Evolutionary conservation across 2,329 filamentous ascomycete genomes (phyloP), one percentile per base, ranked within the genome.

Genomic region (Xylariaceae sp.): DNA sequence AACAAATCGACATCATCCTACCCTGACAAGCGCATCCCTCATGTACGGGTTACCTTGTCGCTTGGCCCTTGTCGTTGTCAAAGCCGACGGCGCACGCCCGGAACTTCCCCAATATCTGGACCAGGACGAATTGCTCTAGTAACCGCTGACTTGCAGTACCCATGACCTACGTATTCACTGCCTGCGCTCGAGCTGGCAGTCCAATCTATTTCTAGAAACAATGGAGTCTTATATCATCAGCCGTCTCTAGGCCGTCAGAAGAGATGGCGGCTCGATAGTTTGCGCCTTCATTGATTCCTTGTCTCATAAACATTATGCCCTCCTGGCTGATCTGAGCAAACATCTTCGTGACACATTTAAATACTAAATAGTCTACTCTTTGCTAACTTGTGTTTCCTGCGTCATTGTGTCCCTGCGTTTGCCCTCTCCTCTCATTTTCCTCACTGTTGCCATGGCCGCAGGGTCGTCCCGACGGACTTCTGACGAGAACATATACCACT

Each of bases 101-200:
- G 50, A 50, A 39, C 47, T 52, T 50, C 50, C 50, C 50, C 50
- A 52, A 50, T 23, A 35, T 32, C 12, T 32, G 27, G 4, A 14
- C 16, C 27, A 32, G 19, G 29, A 17, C 16, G 3, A 23, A 3
- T 37, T 37, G 19, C 16, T 40, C 29, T 21, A 25, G 37, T 8
- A 27, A 42, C 32, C 47, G 43, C 44, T 48, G 12, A 12, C 47
- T 40, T 47, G 37, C 44, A 32, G 32, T 35, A 40, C 21, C 22
- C 33, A 27, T 22, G 22, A 29, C n/a, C 42, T 12, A 32, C 40
- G 12, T 16, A 16, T 32, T 32, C 27, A 8, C 12, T 32, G 27
- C 17, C n/a, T 22, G 16, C 23, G 17, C 29, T 19, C 19, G 27
- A 11, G 16, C 23, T 41, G 34, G 34, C 46, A 29, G 37, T 25